Evolutionary conservation across 345 rosid species (phyloP).

Genomic region (Abelmoschus esculentus): DNA sequence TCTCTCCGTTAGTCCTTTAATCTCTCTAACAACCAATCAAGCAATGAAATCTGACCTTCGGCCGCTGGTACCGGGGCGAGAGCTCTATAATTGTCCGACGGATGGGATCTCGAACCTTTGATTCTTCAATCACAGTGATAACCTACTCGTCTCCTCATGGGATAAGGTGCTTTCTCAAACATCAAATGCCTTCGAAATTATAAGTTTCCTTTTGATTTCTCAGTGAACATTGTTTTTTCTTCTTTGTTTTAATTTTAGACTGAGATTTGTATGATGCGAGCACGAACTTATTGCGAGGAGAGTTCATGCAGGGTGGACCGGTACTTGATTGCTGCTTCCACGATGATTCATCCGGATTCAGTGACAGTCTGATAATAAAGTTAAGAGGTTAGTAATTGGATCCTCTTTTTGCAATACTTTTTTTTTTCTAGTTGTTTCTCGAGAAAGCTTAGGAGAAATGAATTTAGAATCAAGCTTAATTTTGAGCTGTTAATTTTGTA

Average conservation of each 20-base stretch:
- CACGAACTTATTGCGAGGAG: slow-evolving; percentile 63
- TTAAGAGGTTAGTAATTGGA: slow-evolving; percentile 49
- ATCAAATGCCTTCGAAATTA: not conserved
- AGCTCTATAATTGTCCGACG: slow-evolving; percentile 70
- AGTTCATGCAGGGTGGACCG: slow-evolving; percentile 82
- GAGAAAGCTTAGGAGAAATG: not conserved
- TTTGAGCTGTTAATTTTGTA: slow-evolving; percentile 29
- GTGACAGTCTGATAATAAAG: slow-evolving; percentile 73
- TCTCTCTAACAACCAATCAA: slow-evolving; percentile 1
- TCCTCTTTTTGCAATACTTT: not conserved
- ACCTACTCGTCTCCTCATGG: slow-evolving; percentile 94
- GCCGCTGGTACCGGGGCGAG: slow-evolving; percentile 57
- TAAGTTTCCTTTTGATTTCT: not conserved
- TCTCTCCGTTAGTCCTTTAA: slow-evolving; percentile 6
- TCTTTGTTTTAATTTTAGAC: slow-evolving; percentile 23
- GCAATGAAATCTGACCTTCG: slow-evolving; percentile 44
- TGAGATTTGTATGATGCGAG: slow-evolving; percentile 76
- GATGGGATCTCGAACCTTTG: slow-evolving; percentile 94
- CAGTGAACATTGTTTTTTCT: not conserved
- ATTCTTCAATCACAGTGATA: slow-evolving; percentile 88
- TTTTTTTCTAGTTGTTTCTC: not conserved
- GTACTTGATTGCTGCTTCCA: slow-evolving; percentile 98
- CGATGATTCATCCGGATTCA: slow-evolving; percentile 92
- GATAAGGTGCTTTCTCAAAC: slow-evolving; percentile 53
- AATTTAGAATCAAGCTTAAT: not conserved